These are phyloP conservation scores for Cercospora citrullina DNA, from an alignment of 2,329 filamentous ascomycete genomes.

Conservation along the genomic window DNA sequence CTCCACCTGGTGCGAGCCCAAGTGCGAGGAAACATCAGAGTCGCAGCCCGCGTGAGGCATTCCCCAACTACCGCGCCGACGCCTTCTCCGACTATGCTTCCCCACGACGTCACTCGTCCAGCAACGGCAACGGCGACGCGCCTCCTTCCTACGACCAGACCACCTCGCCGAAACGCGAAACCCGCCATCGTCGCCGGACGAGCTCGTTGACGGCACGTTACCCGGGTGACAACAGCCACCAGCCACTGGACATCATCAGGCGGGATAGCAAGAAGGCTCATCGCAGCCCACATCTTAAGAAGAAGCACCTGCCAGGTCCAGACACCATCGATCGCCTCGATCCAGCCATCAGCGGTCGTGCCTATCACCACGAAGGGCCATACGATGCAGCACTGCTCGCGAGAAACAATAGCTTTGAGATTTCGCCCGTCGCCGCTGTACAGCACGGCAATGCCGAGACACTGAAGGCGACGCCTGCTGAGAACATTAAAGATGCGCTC, in stretches of 20 bases:
- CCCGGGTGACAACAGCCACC: constrained; percentile 63
- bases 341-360: constrained; percentile 58
- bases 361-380: constrained; percentile 87
- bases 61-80: constrained; percentile 51
- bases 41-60: constrained; percentile 47
- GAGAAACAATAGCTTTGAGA: constrained; percentile 62
- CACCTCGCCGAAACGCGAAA: constrained; percentile 23
- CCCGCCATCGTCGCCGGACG: constrained; percentile 43
- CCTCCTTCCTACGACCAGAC: constrained; percentile 34
- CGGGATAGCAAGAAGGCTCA: constrained; percentile 65
- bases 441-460: constrained; percentile 71
- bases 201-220: constrained; percentile 61
- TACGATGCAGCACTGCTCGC: constrained; percentile 79
- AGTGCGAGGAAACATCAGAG: constrained; percentile 19
- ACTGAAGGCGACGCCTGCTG: constrained; percentile 74
- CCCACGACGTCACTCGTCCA: constrained; percentile 24
- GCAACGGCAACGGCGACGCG: constrained; percentile 19
- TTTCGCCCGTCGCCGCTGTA: constrained; percentile 75
- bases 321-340: constrained; percentile 84
- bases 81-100: constrained; percentile 39
- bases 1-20: constrained; percentile 5
- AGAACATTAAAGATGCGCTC: constrained; percentile 74
- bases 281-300: constrained; percentile 65
- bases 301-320: constrained; percentile 64
- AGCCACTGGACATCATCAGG: constrained; percentile 67